phyloP scores from a whole-genome alignment of 2,329 filamentous ascomycete genomes.

The Herpotrichia juniperi region DNA sequence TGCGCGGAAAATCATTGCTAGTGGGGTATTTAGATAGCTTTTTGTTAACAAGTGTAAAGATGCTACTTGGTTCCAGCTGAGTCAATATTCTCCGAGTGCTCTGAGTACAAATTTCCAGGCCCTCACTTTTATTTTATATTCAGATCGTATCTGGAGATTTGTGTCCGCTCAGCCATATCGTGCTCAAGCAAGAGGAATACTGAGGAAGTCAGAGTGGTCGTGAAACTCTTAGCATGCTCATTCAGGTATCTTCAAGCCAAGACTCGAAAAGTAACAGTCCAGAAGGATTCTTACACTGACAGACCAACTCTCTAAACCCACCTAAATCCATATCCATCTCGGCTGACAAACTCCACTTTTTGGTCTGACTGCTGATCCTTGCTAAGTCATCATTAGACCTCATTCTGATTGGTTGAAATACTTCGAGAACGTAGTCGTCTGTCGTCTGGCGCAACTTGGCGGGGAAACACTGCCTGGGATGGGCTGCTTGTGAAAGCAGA shows the following conservation, averaged over 20 bases:
- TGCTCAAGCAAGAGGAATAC: too few relatives aligned
- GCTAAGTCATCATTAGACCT: neutral
- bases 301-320: neutral
- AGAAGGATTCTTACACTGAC: too few relatives aligned
- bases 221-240: too few relatives aligned
- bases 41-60: neutral
- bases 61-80: neutral
- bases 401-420: neutral
- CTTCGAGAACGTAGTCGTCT: neutral
- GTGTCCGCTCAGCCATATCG: too few relatives aligned
- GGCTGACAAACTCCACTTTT: slow-evolving; percentile 6
- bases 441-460: neutral
- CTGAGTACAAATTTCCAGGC: too few relatives aligned
- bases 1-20: neutral
- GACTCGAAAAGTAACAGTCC: too few relatives aligned
- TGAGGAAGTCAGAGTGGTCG: too few relatives aligned
- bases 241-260: neutral
- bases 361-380: neutral
- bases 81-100: neutral
- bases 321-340: neutral
- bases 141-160: too few relatives aligned
- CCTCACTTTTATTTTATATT: too few relatives aligned
- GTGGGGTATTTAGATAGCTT: neutral
- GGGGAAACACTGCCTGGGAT: neutral
- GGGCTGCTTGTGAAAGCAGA: neutral